These are phyloP conservation scores for Paramecium caudatum DNA, from an alignment of 73 alveolate genomes.

Conservation along the genomic window DNA sequence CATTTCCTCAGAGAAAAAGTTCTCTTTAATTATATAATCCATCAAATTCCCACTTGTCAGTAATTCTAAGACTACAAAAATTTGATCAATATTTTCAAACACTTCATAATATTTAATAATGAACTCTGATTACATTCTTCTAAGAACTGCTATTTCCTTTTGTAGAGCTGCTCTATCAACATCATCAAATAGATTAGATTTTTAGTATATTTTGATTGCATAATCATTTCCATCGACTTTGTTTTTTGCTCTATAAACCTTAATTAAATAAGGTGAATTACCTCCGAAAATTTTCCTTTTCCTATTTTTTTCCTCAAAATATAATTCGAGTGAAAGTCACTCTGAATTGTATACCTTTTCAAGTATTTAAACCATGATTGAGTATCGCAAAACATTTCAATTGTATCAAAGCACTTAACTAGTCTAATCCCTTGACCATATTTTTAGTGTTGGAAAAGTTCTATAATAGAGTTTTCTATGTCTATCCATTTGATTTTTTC, in stretches of 20 bases:
- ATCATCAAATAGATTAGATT: conserved; percentile 7
- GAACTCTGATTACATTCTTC: conserved; percentile 30
- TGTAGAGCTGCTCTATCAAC: conserved; percentile 3
- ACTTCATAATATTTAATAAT: conserved; percentile 65
- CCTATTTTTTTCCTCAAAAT: background rate
- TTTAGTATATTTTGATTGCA: conserved; percentile 23
- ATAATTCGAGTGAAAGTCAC: background rate
- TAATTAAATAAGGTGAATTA: background rate
- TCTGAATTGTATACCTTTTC: background rate
- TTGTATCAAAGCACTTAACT: background rate
- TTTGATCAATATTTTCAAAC: conserved; percentile 77
- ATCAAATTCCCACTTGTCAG: conserved; percentile 78
- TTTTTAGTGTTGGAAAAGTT: background rate
- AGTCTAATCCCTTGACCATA: conserved; percentile 13
- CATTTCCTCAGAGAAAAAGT: conserved; percentile 65
- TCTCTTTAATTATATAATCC: conserved; percentile 66
- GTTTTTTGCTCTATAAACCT: background rate
- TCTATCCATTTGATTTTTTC: conserved; percentile 37
- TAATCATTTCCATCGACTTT: conserved; percentile 9
- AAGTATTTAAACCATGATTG: conserved; percentile 19
- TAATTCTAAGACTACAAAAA: conserved; percentile 77
- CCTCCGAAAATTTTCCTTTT: background rate
- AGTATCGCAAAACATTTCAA: conserved; percentile 27
- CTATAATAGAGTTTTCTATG: conserved; percentile 5
- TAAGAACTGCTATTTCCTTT: background rate